phyloP scores from a whole-genome alignment of 805 yeast species.

The Candida takata region DNA sequence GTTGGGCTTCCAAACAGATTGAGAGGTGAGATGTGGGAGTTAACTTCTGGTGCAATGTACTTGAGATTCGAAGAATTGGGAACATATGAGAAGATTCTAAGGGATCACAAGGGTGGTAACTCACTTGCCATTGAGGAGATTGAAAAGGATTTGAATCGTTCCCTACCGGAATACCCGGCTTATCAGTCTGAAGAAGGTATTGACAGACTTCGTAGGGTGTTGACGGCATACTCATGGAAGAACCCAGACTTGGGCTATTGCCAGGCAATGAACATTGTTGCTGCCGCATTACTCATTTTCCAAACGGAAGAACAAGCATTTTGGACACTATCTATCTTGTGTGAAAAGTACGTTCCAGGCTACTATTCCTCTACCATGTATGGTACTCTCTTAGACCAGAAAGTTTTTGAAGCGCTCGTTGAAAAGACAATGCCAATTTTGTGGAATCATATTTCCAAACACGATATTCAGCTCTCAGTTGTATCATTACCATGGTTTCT shows the following conservation, averaged over 20 bases:
- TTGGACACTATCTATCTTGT: conserved; percentile 77
- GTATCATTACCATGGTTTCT: conserved; percentile 96
- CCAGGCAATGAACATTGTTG: conserved; percentile 96
- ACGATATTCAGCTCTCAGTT: conserved; percentile 88
- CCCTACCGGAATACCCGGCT: conserved; percentile 93
- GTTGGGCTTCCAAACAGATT: conserved; percentile 92
- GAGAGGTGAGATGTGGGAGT: conserved; percentile 96
- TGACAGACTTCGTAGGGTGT: conserved; percentile 71
- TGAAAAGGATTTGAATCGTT: conserved; percentile 90
- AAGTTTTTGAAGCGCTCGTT: conserved; percentile 85
- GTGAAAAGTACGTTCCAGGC: conserved; percentile 87
- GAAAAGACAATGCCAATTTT: conserved; percentile 83
- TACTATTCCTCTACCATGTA: conserved; percentile 97
- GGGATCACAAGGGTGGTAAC: conserved; percentile 51
- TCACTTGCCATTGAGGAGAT: conserved; percentile 93
- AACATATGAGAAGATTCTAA: conserved; percentile 52
- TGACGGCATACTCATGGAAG: conserved; percentile 94
- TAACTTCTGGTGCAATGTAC: conserved; percentile 80
- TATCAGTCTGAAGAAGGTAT: conserved; percentile 87
- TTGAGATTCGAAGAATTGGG: conserved; percentile 54
- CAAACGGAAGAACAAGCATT: conserved; percentile 97
- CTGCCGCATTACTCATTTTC: conserved; percentile 69
- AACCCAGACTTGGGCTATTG: conserved; percentile 97
- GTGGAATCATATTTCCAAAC: conserved; percentile 69
- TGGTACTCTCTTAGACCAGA: conserved; percentile 90